Evolutionary conservation across 1,284 basidiomycete species (phyloP), one percentile per base, ranked within the genome.

Genomic region (Boletus sp.): DNA sequence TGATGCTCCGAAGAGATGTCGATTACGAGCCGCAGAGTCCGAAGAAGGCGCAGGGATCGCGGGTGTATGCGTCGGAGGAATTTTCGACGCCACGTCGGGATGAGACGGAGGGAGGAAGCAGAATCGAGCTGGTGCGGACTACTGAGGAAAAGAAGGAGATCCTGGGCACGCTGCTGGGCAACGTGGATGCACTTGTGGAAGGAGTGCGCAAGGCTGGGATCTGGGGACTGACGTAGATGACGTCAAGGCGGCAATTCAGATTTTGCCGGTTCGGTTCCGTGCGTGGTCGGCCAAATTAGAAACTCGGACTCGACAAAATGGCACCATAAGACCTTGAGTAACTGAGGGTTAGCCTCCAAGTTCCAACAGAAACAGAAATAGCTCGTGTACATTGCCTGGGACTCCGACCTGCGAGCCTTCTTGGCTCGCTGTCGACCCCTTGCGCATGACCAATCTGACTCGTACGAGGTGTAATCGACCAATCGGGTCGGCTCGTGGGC

Each of bases 101-200:
- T 5, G 49, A 52, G 22, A 7, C 17, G 32, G 57, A 42, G 35
- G 51, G 41, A 23, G 9, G 17, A 27, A n/a, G n/a, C 41, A 41
- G 26, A 32, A 14, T 6, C 3, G 58, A 53, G 25, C 48, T 54
- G 41, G 68, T 72, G 48, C 75, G 78, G 56, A 86, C 82, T 20
- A 91, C 83, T 27, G 84, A 88, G 50, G 87, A 94, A 71, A 94
- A 94, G 73, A 92, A 88, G 68, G 80, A 82, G 62, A 67, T 90
- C 35, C 63, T 94, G 45, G 84, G 84, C 0, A 81, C 78, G 44
- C 84, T 91, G 80, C 65, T 94, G 41, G 91, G 89, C 1, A 94
- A 94, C 61, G 90, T 94, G 7, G 90, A 93, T 62, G 84, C 87
- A 40, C 74, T 93, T 8, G 88, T 94, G 4, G 87, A 90, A 57